Percentiles rank a stretch among this genome's conserved stretches.
Evolutionary conservation across 805 yeast genomes (phyloP).

Genomic region (Ogataea methylovora): DNA sequence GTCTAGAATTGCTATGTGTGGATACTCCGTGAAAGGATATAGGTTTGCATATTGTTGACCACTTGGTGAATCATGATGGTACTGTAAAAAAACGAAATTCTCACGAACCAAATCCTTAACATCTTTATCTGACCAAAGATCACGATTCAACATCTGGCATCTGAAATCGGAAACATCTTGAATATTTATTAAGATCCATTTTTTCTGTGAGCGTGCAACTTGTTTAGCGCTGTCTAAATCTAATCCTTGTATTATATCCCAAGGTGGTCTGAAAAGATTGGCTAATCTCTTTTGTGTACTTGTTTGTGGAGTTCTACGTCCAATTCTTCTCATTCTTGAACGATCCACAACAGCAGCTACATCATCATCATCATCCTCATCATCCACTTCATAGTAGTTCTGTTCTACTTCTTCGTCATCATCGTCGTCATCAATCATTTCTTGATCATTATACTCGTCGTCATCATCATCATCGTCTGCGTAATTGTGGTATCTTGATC

Average conservation of each 20-base stretch:
- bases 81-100: conserved; percentile 80
- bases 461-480: conserved; percentile 27
- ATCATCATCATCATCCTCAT: conserved; percentile 30
- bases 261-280: conserved; percentile 84
- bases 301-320: conserved; percentile 15
- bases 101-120: conserved; percentile 59
- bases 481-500: conserved; percentile 8
- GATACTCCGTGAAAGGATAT: conserved; percentile 63
- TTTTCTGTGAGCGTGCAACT: conserved; percentile 53
- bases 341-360: conserved; percentile 28
- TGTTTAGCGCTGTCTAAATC: conserved; percentile 68
- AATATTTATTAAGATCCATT: conserved; percentile 83
- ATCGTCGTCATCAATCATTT: conserved; percentile 26
- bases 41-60: conserved; percentile 68
- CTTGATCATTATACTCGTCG: conserved; percentile 27
- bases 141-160: conserved; percentile 88
- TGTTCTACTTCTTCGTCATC: conserved; percentile 21
- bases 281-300: conserved; percentile 66
- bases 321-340: conserved; percentile 24
- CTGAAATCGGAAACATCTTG: conserved; percentile 81
- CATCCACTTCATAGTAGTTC: conserved; percentile 28
- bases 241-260: conserved; percentile 68
- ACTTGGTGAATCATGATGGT: conserved; percentile 65
- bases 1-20: conserved; percentile 88
- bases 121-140: conserved; percentile 73